These are phyloP conservation scores for Alternaria tenuissima DNA, from an alignment of 2,329 filamentous ascomycete genomes.

Conservation along the genomic window DNA sequence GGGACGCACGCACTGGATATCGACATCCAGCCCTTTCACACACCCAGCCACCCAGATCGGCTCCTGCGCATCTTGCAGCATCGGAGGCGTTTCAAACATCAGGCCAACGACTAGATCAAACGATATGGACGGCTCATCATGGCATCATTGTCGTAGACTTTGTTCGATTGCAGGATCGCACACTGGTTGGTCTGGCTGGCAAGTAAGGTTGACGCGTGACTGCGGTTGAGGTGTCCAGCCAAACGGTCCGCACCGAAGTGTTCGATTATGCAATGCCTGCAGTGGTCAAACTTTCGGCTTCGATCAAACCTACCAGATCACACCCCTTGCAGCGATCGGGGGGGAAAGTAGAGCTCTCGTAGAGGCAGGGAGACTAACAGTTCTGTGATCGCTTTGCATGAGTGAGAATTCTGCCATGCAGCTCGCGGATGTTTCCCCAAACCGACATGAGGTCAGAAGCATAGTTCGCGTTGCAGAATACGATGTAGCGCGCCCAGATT, in stretches of 20 bases:
- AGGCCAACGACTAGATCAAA: neutral
- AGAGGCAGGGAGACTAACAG: neutral
- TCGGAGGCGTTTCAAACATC: slow-evolving; percentile 1
- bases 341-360: neutral
- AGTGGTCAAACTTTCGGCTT: slow-evolving; percentile 1
- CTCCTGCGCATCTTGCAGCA: slow-evolving; percentile 5
- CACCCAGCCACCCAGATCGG: neutral
- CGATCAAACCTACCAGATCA: slow-evolving; percentile 1
- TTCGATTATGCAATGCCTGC: slow-evolving; percentile 5
- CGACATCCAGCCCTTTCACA: neutral
- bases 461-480: neutral
- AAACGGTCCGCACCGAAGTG: slow-evolving; percentile 7
- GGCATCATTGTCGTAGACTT: neutral
- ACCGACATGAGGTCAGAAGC: neutral
- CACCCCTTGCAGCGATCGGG: slow-evolving; percentile 4
- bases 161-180: neutral
- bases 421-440: slow-evolving; percentile 1
- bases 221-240: neutral
- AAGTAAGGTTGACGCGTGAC: slow-evolving; percentile 2
- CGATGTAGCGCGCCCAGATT: neutral
- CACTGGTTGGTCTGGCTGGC: neutral
- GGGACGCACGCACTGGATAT: neutral
- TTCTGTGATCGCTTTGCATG: neutral
- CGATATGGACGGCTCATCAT: slow-evolving; percentile 1
- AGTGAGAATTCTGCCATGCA: slow-evolving; percentile 1